Conservation (phyloP, 768 basidiomycete genomes). For the Melanogaster broomeanus region DNA sequence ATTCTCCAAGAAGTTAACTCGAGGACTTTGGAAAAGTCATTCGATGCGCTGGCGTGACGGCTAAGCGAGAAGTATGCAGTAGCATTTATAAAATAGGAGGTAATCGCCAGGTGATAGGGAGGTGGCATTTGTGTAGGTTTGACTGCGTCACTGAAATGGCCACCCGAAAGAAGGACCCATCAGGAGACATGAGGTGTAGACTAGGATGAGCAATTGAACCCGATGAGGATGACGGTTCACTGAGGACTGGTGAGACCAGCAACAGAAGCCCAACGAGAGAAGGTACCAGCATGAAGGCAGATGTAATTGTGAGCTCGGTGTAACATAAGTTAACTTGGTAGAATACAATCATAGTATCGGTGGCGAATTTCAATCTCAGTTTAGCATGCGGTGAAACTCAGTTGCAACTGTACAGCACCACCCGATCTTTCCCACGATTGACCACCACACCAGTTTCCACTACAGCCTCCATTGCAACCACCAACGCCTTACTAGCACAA, state of each 20-base stretch:
- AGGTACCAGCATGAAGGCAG: constrained; percentile 23
- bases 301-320: background rate
- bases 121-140: constrained; percentile 83
- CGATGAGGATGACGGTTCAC: constrained; percentile 23
- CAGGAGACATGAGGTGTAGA: constrained; percentile 65
- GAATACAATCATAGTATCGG: too few species aligned
- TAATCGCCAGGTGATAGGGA: constrained; percentile 77
- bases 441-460: too few species aligned
- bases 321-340: too few species aligned
- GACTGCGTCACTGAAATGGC: constrained; percentile 82
- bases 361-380: too few species aligned
- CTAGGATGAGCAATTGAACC: constrained; percentile 56
- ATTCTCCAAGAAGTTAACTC: constrained; percentile 68
- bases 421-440: too few species aligned
- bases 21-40: constrained; percentile 86
- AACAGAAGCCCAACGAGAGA: constrained; percentile 26
- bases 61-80: constrained; percentile 85
- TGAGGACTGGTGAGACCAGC: constrained; percentile 23
- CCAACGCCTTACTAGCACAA: too few species aligned
- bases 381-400: too few species aligned
- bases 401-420: too few species aligned
- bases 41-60: constrained; percentile 69
- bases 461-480: too few species aligned
- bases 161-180: constrained; percentile 71
- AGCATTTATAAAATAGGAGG: constrained; percentile 85